Base-by-base conservation (phyloP, 345 rosid genomes). In the Viola odorata region DNA sequence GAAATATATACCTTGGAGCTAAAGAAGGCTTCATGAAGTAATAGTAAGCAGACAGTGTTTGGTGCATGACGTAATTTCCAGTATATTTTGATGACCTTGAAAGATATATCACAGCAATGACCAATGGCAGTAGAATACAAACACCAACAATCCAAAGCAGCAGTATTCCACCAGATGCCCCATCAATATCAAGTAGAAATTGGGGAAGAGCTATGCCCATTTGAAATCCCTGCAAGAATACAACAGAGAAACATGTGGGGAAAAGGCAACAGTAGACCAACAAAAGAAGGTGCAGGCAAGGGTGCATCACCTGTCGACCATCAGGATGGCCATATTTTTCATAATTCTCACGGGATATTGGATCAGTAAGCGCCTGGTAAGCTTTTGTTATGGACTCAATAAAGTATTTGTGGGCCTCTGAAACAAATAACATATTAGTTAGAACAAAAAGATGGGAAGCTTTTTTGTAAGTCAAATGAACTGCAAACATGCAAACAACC, bases 291-390 rank as follows among this genome's bases (percentile, higher is more conserved):
- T 49, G n/a, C 14, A 17, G 39, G 58, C 54, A 50, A 47, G 65
- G 23, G 62, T 42, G 5, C 54, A 38, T 73, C 63, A 85, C 99
- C 89, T 91, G 96, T 78, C 88, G 91, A 39, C 99, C 99, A 78
- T 95, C 97, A 1, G 97, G 99, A 78, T 95, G 99, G 40, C 99
- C 99, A 59, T 94, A 94, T 71, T 88, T 94, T 80, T 94, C 99
- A 77, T 75, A 94, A 81, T 91, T 95, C 81, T 91, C 97, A 44
- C 91, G 97, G 45, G 97, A 90, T 50, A 85, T 42, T 6, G 97
- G 96, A 72, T 95, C 95, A 32, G 96, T 95, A 48, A 95, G 78
- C 42, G 99, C 97, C 69, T 95, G 96, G 76, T 88, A 95, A 65
- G 99, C 99, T 85, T 95, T 91, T 53, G 95, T 80, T 72, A 94